Conservation (phyloP, 2,329 filamentous ascomycete species). For the Ilyonectria mors-panacis region DNA sequence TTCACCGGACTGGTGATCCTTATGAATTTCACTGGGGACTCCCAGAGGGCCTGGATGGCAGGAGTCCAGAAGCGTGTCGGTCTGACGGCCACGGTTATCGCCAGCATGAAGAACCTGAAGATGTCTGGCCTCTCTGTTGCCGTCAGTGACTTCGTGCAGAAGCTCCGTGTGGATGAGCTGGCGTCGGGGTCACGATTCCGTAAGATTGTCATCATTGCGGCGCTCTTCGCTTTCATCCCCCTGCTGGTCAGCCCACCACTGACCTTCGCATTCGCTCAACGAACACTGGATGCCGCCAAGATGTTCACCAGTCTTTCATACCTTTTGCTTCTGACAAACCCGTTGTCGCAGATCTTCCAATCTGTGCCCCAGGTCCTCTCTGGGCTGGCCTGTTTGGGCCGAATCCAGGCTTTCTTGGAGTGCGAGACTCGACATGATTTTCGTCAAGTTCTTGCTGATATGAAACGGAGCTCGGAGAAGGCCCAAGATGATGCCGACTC, state of each 20-base stretch:
- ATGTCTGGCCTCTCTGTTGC: constrained; percentile 40
- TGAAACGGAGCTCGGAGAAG: constrained; percentile 3
- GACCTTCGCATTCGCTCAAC: constrained; percentile 45
- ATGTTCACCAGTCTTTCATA: constrained; percentile 51
- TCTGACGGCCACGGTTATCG: constrained; percentile 43
- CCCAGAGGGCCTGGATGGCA: constrained; percentile 53
- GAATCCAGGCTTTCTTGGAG: constrained; percentile 55
- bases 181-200: constrained; percentile 38
- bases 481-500: too few relatives aligned
- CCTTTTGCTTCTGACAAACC: constrained; percentile 50
- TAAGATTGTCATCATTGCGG: constrained; percentile 29
- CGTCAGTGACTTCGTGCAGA: constrained; percentile 42
- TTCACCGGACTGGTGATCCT: constrained; percentile 10
- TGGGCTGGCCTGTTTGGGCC: constrained; percentile 49
- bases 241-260: constrained; percentile 50
- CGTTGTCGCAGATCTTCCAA: constrained; percentile 49
- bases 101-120: constrained; percentile 47
- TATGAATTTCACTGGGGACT: constrained; percentile 12
- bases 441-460: constrained; percentile 15
- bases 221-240: constrained; percentile 50
- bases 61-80: constrained; percentile 50
- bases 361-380: constrained; percentile 47
- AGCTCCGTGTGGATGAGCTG: constrained; percentile 45
- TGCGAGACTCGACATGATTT: constrained; percentile 34
- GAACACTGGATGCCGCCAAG: constrained; percentile 38